These are phyloP conservation scores for Exophiala xenobiotica DNA, from an alignment of 2,329 filamentous ascomycete species.

Conservation along the genomic window DNA sequence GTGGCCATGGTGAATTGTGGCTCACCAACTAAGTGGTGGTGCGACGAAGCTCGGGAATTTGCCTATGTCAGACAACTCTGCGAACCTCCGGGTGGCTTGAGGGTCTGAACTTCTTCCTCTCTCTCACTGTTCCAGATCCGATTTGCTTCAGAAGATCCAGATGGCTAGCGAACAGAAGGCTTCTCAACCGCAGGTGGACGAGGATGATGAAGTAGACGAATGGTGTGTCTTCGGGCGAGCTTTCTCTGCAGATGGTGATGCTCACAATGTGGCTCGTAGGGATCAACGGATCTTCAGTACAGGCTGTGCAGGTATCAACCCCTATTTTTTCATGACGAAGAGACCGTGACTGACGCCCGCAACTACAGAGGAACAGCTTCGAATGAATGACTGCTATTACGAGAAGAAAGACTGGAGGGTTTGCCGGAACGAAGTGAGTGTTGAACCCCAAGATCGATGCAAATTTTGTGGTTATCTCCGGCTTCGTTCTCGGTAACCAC, in stretches of 20 bases:
- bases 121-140: constrained; percentile 11
- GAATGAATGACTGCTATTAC: constrained; percentile 92
- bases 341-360: too few species aligned
- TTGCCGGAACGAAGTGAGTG: constrained; percentile 80
- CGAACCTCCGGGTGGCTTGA: neutral
- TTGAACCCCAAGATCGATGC: constrained; percentile 19
- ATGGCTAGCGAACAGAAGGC: constrained; percentile 61
- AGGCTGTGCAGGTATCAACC: constrained; percentile 76
- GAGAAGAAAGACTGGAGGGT: constrained; percentile 94
- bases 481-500: constrained; percentile 5
- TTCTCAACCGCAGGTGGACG: constrained; percentile 52
- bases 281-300: constrained; percentile 98
- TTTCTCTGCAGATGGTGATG: constrained; percentile 16
- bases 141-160: constrained; percentile 16
- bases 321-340: too few species aligned
- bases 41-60: neutral
- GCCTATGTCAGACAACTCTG: constrained; percentile 3
- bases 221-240: constrained; percentile 59
- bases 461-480: neutral
- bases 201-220: constrained; percentile 93
- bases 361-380: constrained; percentile 85
- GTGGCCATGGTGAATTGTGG: constrained; percentile 54
- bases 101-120: constrained; percentile 5
- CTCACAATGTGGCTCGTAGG: constrained; percentile 55
- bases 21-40: neutral